Conservation (phyloP, 2,329 filamentous ascomycete species). For the Exophiala phaeomuriformis region DNA sequence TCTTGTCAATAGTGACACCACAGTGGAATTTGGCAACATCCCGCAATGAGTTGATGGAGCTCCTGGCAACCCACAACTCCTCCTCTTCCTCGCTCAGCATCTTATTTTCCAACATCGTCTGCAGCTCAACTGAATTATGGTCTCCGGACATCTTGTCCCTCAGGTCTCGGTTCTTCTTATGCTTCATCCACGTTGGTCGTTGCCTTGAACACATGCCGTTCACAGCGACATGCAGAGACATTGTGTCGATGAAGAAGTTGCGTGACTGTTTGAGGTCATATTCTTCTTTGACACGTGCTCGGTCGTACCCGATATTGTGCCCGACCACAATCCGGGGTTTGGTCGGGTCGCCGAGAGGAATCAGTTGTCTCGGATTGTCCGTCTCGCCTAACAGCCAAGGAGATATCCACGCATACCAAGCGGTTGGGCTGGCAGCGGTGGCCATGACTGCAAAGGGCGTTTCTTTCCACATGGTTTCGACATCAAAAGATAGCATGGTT, state of each 20-base stretch:
- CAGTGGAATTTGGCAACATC: conserved; percentile 97
- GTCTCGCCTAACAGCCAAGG: conserved; percentile 88
- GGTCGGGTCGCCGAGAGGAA: conserved; percentile 73
- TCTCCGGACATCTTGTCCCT: conserved; percentile 70
- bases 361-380: conserved; percentile 66
- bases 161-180: conserved; percentile 80
- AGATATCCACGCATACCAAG: conserved; percentile 97
- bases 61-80: conserved; percentile 90
- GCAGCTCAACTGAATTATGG: conserved; percentile 63
- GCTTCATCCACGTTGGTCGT: conserved; percentile 93
- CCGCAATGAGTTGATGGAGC: conserved; percentile 87
- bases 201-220: conserved; percentile 99
- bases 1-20: conserved; percentile 83
- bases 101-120: conserved; percentile 60
- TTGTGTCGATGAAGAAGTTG: conserved; percentile 89
- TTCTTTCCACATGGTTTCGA: conserved; percentile 93
- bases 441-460: conserved; percentile 94
- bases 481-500: conserved; percentile 82
- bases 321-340: conserved; percentile 74
- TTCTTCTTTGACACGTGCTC: conserved; percentile 80
- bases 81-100: conserved; percentile 74
- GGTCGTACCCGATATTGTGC: conserved; percentile 93
- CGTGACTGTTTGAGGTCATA: conserved; percentile 75
- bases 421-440: conserved; percentile 77
- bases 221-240: conserved; percentile 95